Base-by-base conservation (phyloP, 2,329 filamentous ascomycete species). In the Neonectria hederae region DNA sequence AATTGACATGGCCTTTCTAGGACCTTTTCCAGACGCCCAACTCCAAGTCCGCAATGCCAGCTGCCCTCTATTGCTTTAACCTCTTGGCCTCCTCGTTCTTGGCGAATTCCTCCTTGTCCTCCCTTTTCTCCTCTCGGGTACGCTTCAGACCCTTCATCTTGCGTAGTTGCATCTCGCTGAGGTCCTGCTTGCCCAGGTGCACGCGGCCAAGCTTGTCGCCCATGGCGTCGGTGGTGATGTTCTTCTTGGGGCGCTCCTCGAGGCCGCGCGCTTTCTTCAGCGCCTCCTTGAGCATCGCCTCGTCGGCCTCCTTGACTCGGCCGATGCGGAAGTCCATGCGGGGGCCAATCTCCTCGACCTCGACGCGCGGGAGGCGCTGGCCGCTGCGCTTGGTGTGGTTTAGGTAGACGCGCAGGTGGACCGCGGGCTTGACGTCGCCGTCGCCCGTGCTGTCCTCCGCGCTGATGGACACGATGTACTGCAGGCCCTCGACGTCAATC, bases 61-160 rank as follows among this genome's bases (percentile, higher is more conserved):
- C 30, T 58, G 40, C 11, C 54, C 53, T 63, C 71, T 71, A 78
- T 67, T 77, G 70, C 72, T 77, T 80, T 64, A 72, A 62, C 66
- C 77, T 76, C 72, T 81, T 80, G 52, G 77, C 70, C 35, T 80
- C 79, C 28, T 82, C 80, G 43, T 81, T 77, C 22, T 74, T 75
- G 19, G 73, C 67, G 9, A 72, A 79, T 62, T 83, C 81, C 70
- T 82, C 83, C 62, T 81, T 84, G 55, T 85, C 79, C 63, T 82
- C 82, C 17, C 74, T 82, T 4, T 82, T 83, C 55, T 86, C 87
- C 67, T 89, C 89, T 59, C 93, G 88, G 69, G 86, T 89, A 70
- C 96, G 87, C 88, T 98, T 99, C 71, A 99, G 81, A 71, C 94
- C 96, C 89, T 99, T 99, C 94, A 99, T 98, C 89, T 99, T 99